Conservation (phyloP, 2,329 filamentous ascomycete genomes). For the Pseudocercospora fuligena region DNA sequence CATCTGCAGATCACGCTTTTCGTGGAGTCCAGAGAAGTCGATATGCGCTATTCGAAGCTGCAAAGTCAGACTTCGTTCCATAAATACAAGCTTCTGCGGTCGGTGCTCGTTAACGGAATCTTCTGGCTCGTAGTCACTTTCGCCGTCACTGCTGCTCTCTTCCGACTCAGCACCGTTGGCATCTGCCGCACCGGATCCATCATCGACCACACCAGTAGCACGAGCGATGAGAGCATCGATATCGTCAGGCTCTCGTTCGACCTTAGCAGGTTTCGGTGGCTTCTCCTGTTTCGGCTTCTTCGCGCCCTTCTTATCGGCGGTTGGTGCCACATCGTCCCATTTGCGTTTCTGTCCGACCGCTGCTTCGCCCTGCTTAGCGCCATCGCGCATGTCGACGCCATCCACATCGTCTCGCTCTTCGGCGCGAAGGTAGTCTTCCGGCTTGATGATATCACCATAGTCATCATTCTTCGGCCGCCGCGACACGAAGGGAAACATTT, state of each 20-base stretch:
- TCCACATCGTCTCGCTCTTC: slow-evolving; percentile 85
- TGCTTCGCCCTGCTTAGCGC: slow-evolving; percentile 54
- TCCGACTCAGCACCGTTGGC: slow-evolving; percentile 30
- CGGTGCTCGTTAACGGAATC: slow-evolving; percentile 57
- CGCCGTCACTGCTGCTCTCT: slow-evolving; percentile 43
- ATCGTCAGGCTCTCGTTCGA: slow-evolving; percentile 40
- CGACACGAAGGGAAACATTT: slow-evolving; percentile 86
- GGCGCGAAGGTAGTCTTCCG: slow-evolving; percentile 89
- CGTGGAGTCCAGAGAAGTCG: slow-evolving; percentile 90
- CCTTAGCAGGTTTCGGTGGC: slow-evolving; percentile 26
- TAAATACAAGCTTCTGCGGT: slow-evolving; percentile 76
- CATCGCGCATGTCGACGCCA: slow-evolving; percentile 63
- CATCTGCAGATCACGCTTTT: slow-evolving; percentile 92
- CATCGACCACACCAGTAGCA: slow-evolving; percentile 34
- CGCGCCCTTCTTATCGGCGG: slow-evolving; percentile 55
- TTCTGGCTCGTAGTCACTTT: slow-evolving; percentile 57
- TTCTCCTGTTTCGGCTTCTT: slow-evolving; percentile 60
- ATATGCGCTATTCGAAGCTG: slow-evolving; percentile 82
- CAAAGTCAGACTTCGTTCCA: slow-evolving; percentile 66
- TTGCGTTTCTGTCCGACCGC: slow-evolving; percentile 86
- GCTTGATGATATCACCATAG: slow-evolving; percentile 90
- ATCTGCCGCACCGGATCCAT: slow-evolving; percentile 14
- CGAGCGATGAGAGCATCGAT: slow-evolving; percentile 42
- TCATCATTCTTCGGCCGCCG: slow-evolving; percentile 82
- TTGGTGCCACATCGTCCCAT: slow-evolving; percentile 74